Percentiles rank a stretch among this genome's conserved stretches.
Evolutionary conservation across 495 filamentous ascomycete genomes (phyloP).

Genomic region (Apodospora peruviana): DNA sequence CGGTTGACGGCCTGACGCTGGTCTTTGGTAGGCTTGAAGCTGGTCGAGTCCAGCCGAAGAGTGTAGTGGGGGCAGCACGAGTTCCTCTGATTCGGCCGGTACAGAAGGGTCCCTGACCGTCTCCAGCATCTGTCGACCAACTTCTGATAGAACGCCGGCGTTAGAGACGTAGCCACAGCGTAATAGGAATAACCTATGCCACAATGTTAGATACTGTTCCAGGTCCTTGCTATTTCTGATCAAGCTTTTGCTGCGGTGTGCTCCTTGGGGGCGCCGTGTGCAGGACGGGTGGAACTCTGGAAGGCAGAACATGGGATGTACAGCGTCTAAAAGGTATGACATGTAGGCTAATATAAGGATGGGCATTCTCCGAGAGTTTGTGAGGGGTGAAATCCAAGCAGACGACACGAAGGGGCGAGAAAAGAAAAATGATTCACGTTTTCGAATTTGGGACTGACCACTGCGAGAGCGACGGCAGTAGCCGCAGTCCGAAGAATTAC

Average conservation of each 20-base stretch:
- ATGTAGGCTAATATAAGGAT: background rate
- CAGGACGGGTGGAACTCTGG: too few relatives aligned
- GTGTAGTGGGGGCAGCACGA: conserved; percentile 97
- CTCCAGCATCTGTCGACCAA: conserved; percentile 89
- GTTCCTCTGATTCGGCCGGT: conserved; percentile 76
- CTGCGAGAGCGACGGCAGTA: conserved; percentile 42
- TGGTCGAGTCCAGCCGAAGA: conserved; percentile 69
- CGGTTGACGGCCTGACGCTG: conserved; percentile 84
- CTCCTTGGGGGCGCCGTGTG: too few relatives aligned
- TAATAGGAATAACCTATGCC: conserved; percentile 77
- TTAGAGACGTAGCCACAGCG: conserved; percentile 61
- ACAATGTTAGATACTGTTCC: conserved; percentile 3
- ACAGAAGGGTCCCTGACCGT: conserved; percentile 76
- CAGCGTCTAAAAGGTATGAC: background rate
- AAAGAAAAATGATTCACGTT: conserved; percentile 26
- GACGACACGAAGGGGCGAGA: background rate
- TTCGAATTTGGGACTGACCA: conserved; percentile 36
- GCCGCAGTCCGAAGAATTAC: conserved; percentile 43
- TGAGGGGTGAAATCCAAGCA: conserved; percentile 11
- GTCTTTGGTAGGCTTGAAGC: conserved; percentile 67
- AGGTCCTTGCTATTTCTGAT: background rate
- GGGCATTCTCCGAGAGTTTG: conserved; percentile 15
- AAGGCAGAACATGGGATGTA: conserved; percentile 1
- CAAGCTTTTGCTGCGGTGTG: too few relatives aligned
- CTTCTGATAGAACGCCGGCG: conserved; percentile 67